Base-by-base conservation (phyloP, 2,329 filamentous ascomycete species). In the Mariannaea sp. region DNA sequence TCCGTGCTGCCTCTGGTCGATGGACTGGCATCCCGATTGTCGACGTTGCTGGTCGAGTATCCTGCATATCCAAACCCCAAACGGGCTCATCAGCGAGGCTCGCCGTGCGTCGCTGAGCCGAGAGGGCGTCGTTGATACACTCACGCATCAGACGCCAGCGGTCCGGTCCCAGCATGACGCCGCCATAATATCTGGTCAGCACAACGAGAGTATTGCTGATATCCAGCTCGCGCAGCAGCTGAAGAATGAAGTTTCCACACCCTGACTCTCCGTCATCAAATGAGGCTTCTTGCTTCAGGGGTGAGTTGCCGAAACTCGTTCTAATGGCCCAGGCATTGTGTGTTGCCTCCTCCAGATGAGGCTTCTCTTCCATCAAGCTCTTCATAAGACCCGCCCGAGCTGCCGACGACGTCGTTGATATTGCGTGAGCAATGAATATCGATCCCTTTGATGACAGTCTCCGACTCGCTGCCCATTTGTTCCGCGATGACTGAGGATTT, bases 11-110 rank as follows among this genome's bases (percentile, higher is more conserved):
- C 65, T 93, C 86, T 1, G 92, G 86, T 14, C 83, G 83, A 64
- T 92, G 86, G 19, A 93, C 88, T 1, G 89, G 86, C 72, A 94
- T 83, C 2, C 83, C 80, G 13, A 71, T 68, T 22, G 71, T 71
- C 4, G 73, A 69, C 39, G 69, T 71, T 3, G 64, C 56, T n/a
- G 71, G 69, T 44, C 71, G 75, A 70, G 77, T 76, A 5, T 77
- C 77, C 55, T 84, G 80, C 1, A 80, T 65, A 59, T 86, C 82
- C 12, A 86, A 69, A 0, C 80, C 84, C 84, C 84, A 87, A 2
- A 86, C 70, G 3, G 84, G 79, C 57, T 85, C 83, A 1, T 78
- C 78, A 49, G 68, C 56, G 4, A 72, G 62, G 4, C 58, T 70
- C 12, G 65, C 26, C 69, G 76, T 62, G 67, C 74, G 62, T 65